These are phyloP conservation scores for Termitomyces sp. DNA, from an alignment of 768 basidiomycete species.

Conservation along the genomic window DNA sequence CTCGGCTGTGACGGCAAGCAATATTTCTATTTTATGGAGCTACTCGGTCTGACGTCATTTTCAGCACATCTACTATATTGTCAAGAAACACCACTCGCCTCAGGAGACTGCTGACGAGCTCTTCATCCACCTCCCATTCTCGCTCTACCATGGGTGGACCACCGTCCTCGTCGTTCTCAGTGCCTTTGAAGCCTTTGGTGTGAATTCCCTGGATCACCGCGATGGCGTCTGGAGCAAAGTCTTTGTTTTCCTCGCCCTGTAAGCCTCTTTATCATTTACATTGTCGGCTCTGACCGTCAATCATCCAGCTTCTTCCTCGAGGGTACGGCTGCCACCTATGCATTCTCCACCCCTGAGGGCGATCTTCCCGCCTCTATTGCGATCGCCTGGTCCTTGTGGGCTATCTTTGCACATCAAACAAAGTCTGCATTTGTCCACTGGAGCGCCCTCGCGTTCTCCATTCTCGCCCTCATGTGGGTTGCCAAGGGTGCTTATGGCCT, in stretches of 20 bases:
- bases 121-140: slow-evolving; percentile 94
- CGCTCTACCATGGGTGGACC: slow-evolving; percentile 91
- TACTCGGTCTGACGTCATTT: slow-evolving; percentile 26
- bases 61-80: slow-evolving; percentile 88
- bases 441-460: slow-evolving; percentile 78
- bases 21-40: slow-evolving; percentile 11
- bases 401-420: slow-evolving; percentile 77
- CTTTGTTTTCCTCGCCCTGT: slow-evolving; percentile 90
- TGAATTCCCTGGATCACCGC: slow-evolving; percentile 52
- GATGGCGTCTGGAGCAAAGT: slow-evolving; percentile 92
- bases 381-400: slow-evolving; percentile 91
- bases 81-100: slow-evolving; percentile 79
- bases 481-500: slow-evolving; percentile 66
- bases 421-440: slow-evolving; percentile 81
- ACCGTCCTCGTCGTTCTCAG: slow-evolving; percentile 79
- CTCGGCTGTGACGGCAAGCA: slow-evolving; percentile 49
- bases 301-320: slow-evolving; percentile 78
- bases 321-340: slow-evolving; percentile 88
- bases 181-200: slow-evolving; percentile 86
- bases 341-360: slow-evolving; percentile 85
- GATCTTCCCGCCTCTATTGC: slow-evolving; percentile 90
- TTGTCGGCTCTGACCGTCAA: slow-evolving; percentile 1
- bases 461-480: slow-evolving; percentile 82
- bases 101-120: slow-evolving; percentile 69
- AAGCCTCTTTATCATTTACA: slow-evolving; percentile 21